Percentiles rank a stretch among this genome's conserved stretches.
phyloP scores from a whole-genome alignment of 805 yeast species.

The Priceomyces carsonii region DNA sequence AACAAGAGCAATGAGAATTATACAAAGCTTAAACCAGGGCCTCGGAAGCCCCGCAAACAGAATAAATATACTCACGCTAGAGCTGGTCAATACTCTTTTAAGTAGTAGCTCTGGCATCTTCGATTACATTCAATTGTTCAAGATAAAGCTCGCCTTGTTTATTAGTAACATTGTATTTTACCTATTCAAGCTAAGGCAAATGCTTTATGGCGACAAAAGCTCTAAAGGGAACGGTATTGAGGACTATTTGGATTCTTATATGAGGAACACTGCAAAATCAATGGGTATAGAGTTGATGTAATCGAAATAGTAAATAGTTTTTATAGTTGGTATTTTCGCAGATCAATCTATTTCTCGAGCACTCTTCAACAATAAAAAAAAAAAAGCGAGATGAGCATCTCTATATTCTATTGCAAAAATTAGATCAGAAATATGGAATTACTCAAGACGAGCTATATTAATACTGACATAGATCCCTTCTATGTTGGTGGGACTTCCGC shows the following conservation, averaged over 20 bases:
- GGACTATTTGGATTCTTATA: slow-evolving; percentile 45
- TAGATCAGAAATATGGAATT: slow-evolving; percentile 15
- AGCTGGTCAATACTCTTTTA: slow-evolving; percentile 42
- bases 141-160: slow-evolving; percentile 23
- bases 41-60: slow-evolving; percentile 78
- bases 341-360: neutral
- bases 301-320: slow-evolving; percentile 2
- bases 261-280: slow-evolving; percentile 42
- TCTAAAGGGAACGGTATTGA: slow-evolving; percentile 37
- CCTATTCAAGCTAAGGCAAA: slow-evolving; percentile 32
- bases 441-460: slow-evolving; percentile 43
- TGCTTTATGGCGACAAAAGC: slow-evolving; percentile 30
- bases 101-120: slow-evolving; percentile 9
- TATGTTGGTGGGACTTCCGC: slow-evolving; percentile 85
- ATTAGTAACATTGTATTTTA: slow-evolving; percentile 34
- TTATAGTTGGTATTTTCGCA: neutral
- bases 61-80: slow-evolving; percentile 58
- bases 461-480: slow-evolving; percentile 68
- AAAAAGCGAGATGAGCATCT: slow-evolving; percentile 11
- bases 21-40: slow-evolving; percentile 65
- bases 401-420: neutral
- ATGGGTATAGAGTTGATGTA: slow-evolving; percentile 40
- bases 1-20: slow-evolving; percentile 71
- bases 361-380: slow-evolving; percentile 2
- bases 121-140: slow-evolving; percentile 17